Evolutionary conservation across 495 filamentous ascomycete genomes (phyloP).

Genomic region (Friedmanniomyces simplex): DNA sequence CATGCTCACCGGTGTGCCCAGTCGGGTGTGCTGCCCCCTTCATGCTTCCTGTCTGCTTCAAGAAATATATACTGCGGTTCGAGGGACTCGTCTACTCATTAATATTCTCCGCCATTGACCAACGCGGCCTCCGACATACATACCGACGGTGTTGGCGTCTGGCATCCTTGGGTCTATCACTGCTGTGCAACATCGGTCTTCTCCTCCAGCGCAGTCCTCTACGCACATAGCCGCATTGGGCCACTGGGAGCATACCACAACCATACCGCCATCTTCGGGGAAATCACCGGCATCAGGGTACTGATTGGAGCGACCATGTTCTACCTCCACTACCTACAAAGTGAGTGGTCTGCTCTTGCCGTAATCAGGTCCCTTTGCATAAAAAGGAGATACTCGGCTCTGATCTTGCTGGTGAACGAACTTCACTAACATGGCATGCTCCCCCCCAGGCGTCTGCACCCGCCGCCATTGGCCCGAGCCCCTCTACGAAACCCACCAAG

Average conservation of each 20-base stretch:
- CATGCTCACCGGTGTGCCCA: conserved; percentile 15
- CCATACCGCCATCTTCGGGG: conserved; percentile 1
- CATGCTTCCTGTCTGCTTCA: conserved; percentile 13
- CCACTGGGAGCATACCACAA: conserved; percentile 4
- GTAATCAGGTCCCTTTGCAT: neutral
- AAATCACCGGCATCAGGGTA: neutral
- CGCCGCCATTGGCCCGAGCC: conserved; percentile 94
- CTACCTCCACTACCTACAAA: conserved; percentile 59
- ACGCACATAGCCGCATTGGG: conserved; percentile 16
- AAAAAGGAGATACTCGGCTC: neutral
- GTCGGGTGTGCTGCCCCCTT: conserved; percentile 10
- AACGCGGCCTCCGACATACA: neutral
- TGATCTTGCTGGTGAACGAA: no score
- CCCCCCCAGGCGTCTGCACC: conserved; percentile 65
- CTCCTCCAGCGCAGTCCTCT: neutral
- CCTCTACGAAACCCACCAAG: conserved; percentile 70
- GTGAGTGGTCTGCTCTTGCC: conserved; percentile 35
- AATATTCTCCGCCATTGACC: neutral
- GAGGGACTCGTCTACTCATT: neutral
- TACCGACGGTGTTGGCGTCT: neutral
- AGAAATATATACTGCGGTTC: conserved; percentile 9
- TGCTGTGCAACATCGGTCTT: conserved; percentile 16
- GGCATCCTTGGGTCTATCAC: neutral
- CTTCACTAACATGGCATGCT: neutral
- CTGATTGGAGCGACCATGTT: conserved; percentile 40